These are phyloP conservation scores for Vararia minispora DNA, from an alignment of 768 basidiomycete species.

Conservation along the genomic window DNA sequence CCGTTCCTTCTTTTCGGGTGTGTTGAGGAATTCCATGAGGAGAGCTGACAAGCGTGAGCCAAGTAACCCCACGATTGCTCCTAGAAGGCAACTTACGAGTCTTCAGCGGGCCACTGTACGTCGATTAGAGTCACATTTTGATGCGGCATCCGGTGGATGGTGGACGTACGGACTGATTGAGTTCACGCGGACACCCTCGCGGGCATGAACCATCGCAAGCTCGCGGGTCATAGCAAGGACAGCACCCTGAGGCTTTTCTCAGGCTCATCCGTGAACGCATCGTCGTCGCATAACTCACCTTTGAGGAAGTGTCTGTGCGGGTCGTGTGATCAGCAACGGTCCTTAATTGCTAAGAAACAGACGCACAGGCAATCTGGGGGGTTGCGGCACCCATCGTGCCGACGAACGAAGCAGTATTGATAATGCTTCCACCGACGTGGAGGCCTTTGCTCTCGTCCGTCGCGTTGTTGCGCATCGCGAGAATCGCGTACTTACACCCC, in stretches of 20 bases:
- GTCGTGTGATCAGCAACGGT: no score
- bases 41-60: slow-evolving; percentile 45
- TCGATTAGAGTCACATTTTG: slow-evolving; percentile 4
- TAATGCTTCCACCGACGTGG: slow-evolving; percentile 79
- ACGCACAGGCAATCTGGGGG: slow-evolving; percentile 92
- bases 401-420: slow-evolving; percentile 97
- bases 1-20: slow-evolving; percentile 87
- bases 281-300: slow-evolving; percentile 45
- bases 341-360: no score
- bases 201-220: slow-evolving; percentile 94
- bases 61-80: not conserved
- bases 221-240: slow-evolving; percentile 99
- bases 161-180: slow-evolving; percentile 83
- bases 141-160: not conserved
- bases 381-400: slow-evolving; percentile 94
- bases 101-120: slow-evolving; percentile 76
- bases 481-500: slow-evolving; percentile 96
- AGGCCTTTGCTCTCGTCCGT: slow-evolving; percentile 74
- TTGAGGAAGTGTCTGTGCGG: slow-evolving; percentile 80
- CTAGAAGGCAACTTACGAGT: slow-evolving; percentile 54
- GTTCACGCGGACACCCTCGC: slow-evolving; percentile 94
- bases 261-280: no score
- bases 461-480: slow-evolving; percentile 91
- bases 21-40: slow-evolving; percentile 97
- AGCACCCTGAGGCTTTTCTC: slow-evolving; percentile 48